Conservation (phyloP, 2,329 filamentous ascomycete species). For the Calonectria henricotiae region DNA sequence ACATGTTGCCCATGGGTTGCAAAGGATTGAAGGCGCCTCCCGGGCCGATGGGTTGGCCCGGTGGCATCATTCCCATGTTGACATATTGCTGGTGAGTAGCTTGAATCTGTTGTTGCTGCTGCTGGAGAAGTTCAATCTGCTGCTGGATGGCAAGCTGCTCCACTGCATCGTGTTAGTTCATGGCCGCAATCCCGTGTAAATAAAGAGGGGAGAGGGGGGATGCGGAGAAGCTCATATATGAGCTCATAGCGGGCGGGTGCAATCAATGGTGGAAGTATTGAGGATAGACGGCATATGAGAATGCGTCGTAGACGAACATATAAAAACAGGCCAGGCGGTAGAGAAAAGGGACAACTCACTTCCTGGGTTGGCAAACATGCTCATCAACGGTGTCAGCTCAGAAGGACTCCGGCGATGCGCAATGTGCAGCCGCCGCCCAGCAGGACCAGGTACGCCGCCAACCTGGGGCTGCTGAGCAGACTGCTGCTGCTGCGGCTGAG, state of each 20-base stretch:
- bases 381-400: conserved; percentile 97
- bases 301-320: neutral
- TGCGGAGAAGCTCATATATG: conserved; percentile 14
- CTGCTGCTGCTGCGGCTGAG: conserved; percentile 63
- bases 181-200: conserved; percentile 16
- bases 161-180: conserved; percentile 72
- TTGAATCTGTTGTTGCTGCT: conserved; percentile 98
- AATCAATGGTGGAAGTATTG: conserved; percentile 8
- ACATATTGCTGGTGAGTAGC: conserved; percentile 98
- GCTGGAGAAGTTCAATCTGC: conserved; percentile 96
- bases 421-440: conserved; percentile 94
- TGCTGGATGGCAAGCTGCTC: conserved; percentile 98
- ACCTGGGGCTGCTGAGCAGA: conserved; percentile 66
- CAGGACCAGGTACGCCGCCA: conserved; percentile 79
- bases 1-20: conserved; percentile 85
- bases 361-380: conserved; percentile 81
- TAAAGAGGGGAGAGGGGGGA: neutral
- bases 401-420: conserved; percentile 97
- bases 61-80: conserved; percentile 95
- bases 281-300: neutral
- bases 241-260: neutral
- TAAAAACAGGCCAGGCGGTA: conserved; percentile 7
- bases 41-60: conserved; percentile 82
- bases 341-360: conserved; percentile 67
- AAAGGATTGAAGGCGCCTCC: conserved; percentile 82